A percentile compares a stretch with the other conserved stretches of the same genome.
Conservation (phyloP, 306 rosid species). For the Dalbergia cultrata region DNA sequence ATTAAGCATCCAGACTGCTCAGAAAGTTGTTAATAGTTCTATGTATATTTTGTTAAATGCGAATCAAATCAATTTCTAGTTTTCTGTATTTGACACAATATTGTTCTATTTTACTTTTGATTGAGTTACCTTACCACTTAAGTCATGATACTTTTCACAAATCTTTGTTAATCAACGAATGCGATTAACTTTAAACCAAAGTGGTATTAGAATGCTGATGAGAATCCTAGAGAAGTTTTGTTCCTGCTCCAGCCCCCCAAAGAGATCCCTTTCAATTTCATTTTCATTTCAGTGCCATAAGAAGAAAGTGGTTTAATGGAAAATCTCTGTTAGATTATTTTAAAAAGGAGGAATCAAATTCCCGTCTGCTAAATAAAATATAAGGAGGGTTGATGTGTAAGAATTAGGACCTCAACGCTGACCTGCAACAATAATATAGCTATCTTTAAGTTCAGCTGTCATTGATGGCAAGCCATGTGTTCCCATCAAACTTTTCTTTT, state of each 20-base stretch:
- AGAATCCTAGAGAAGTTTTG: not conserved
- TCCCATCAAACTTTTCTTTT: slow-evolving; percentile 39
- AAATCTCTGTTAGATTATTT: slow-evolving; percentile 32
- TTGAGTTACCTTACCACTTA: not conserved
- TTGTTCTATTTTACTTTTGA: not conserved
- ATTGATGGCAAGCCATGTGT: slow-evolving; percentile 54
- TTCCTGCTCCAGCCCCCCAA: not conserved
- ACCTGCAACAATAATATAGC: slow-evolving; percentile 22
- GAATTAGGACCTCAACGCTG: slow-evolving; percentile 53
- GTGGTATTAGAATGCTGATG: not conserved
- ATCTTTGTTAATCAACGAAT: not conserved
- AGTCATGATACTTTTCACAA: not conserved
- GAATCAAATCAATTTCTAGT: not conserved
- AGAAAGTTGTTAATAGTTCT: not conserved
- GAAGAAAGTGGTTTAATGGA: slow-evolving; percentile 28
- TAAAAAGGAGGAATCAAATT: slow-evolving; percentile 54
- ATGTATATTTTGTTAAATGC: not conserved
- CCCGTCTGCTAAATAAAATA: slow-evolving; percentile 38
- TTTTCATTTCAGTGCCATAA: slow-evolving; percentile 35
- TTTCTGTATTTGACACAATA: not conserved
- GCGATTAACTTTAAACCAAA: not conserved
- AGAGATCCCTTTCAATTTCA: slow-evolving; percentile 4
- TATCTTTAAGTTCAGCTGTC: slow-evolving; percentile 20
- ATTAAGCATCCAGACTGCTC: not conserved
- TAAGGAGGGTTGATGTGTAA: slow-evolving; percentile 36